Conservation (phyloP, 768 basidiomycete species). For the Lanmaoa pseudosensibilis region DNA sequence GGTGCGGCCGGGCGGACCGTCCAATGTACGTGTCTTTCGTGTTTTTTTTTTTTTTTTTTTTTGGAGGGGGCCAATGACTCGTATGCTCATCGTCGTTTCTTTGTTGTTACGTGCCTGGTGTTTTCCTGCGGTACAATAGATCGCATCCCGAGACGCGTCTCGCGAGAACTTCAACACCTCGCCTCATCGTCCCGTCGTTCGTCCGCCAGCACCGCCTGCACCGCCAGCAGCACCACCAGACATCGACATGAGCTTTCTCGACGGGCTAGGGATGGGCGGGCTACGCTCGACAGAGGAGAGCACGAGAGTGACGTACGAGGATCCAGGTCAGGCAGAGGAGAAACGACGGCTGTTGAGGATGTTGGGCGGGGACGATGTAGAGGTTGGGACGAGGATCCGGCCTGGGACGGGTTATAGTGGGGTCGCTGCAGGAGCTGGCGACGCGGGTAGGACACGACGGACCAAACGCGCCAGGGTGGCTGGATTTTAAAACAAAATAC, state of each 20-base stretch:
- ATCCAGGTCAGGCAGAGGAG: slow-evolving; percentile 62
- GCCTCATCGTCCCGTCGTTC: slow-evolving; percentile 6
- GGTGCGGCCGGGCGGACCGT: slow-evolving; percentile 36
- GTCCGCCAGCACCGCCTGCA: not conserved
- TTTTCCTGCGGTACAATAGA: not conserved
- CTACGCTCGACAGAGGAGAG: slow-evolving; percentile 41
- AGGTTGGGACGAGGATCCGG: not conserved
- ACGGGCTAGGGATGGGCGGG: slow-evolving; percentile 17
- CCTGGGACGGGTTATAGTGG: not conserved
- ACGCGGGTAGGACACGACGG: not conserved
- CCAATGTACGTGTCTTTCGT: slow-evolving; percentile 32
- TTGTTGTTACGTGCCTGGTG: too few species aligned
- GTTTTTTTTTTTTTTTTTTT: not conserved
- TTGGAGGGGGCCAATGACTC: too few species aligned
- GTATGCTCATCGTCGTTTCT: not conserved
- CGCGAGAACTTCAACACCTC: slow-evolving; percentile 23
- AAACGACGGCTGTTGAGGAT: slow-evolving; percentile 57
- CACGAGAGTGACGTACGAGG: slow-evolving; percentile 64
- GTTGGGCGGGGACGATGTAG: slow-evolving; percentile 34
- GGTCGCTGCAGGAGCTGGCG: too few species aligned
- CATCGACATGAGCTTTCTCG: slow-evolving; percentile 32
- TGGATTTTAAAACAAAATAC: not conserved
- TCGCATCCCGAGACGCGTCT: slow-evolving; percentile 41
- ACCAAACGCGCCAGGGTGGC: not conserved
- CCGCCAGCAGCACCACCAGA: slow-evolving; percentile 9